Conservation (phyloP, 768 basidiomycete species). For the Amanita inopinata region DNA sequence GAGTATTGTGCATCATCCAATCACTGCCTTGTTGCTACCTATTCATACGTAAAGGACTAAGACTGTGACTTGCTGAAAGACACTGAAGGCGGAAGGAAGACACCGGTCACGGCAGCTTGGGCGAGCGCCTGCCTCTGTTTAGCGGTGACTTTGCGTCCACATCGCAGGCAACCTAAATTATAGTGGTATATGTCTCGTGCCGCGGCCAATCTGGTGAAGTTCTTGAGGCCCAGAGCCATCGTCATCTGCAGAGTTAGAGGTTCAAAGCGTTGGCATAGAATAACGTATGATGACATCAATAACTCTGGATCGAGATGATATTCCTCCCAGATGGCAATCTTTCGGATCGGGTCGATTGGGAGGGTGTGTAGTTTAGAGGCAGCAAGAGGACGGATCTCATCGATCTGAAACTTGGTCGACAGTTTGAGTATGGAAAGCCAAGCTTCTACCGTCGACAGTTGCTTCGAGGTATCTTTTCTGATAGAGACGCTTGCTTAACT, state of each 20-base stretch:
- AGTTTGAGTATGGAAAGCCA: conserved; percentile 26
- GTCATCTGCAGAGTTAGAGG: conserved; percentile 25
- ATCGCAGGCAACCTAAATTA: conserved; percentile 17
- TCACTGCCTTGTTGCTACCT: too few species aligned
- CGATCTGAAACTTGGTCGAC: conserved; percentile 24
- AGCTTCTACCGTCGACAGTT: conserved; percentile 18
- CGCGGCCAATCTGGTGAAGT: conserved; percentile 24
- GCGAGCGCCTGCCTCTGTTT: conserved; percentile 4
- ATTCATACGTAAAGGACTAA: background rate
- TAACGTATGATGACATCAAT: conserved; percentile 20
- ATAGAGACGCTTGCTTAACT: background rate
- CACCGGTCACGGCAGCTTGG: background rate
- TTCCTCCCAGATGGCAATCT: conserved; percentile 26
- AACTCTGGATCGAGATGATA: conserved; percentile 23
- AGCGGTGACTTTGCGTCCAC: conserved; percentile 1
- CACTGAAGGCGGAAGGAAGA: background rate
- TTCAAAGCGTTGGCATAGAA: conserved; percentile 21
- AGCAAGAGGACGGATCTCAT: conserved; percentile 18
- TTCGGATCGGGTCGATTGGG: conserved; percentile 23
- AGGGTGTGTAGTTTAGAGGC: conserved; percentile 19
- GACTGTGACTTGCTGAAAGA: background rate
- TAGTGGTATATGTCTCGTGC: conserved; percentile 23
- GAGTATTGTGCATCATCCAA: too few species aligned
- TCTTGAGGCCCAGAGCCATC: conserved; percentile 22
- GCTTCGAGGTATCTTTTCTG: conserved; percentile 13